Evolutionary conservation across 805 yeast species (phyloP).

Genomic region (Blastobotrys peoriensis): DNA sequence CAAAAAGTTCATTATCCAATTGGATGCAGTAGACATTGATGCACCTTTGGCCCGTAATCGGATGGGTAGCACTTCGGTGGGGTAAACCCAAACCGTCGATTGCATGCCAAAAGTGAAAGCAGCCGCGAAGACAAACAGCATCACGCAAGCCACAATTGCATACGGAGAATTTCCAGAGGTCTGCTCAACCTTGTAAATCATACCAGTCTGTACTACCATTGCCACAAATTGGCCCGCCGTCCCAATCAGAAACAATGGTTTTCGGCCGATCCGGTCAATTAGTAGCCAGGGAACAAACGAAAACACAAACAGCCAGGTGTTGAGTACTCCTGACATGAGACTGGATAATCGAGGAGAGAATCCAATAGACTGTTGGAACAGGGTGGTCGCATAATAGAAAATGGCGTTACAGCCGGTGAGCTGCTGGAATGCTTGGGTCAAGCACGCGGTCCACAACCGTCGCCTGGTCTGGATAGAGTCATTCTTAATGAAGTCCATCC

Average conservation of each 20-base stretch:
- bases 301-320: slow-evolving; percentile 7
- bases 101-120: slow-evolving; percentile 35
- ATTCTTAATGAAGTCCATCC: slow-evolving; percentile 4
- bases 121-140: slow-evolving; percentile 45
- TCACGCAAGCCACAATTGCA: slow-evolving; percentile 33
- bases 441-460: slow-evolving; percentile 10
- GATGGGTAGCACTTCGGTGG: slow-evolving; percentile 58
- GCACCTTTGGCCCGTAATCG: slow-evolving; percentile 64
- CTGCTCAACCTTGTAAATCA: slow-evolving; percentile 12
- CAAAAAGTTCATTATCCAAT: slow-evolving; percentile 49
- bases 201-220: slow-evolving; percentile 8
- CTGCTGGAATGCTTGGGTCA: slow-evolving; percentile 5
- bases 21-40: slow-evolving; percentile 53
- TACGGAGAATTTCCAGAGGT: too few relatives aligned
- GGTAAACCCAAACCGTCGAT: slow-evolving; percentile 54
- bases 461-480: slow-evolving; percentile 9
- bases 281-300: slow-evolving; percentile 12
- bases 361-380: slow-evolving; percentile 13
- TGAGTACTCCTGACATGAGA: slow-evolving; percentile 10
- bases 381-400: slow-evolving; percentile 10
- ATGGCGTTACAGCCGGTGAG: slow-evolving; percentile 4
- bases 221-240: slow-evolving; percentile 2
- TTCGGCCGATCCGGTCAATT: slow-evolving; percentile 7
- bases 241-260: neutral
- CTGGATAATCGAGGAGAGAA: slow-evolving; percentile 8